These are phyloP conservation scores for Paraphoma chrysanthemicola DNA, from an alignment of 2,329 filamentous ascomycete genomes.

Conservation along the genomic window DNA sequence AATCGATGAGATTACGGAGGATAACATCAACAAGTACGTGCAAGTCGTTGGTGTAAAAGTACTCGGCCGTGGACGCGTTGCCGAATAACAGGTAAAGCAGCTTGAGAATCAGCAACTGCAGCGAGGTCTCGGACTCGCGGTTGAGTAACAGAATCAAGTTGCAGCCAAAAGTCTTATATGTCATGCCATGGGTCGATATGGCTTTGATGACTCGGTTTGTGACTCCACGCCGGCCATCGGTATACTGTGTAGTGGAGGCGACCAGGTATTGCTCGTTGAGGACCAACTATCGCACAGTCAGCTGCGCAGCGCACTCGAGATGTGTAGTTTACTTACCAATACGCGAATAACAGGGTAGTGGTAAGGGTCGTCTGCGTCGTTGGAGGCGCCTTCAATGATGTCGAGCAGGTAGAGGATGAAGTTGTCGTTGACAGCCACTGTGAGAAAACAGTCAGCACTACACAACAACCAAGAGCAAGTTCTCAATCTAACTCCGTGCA, in stretches of 20 bases:
- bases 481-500: slow-evolving; percentile 4
- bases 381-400: slow-evolving; percentile 85
- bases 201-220: slow-evolving; percentile 96
- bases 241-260: slow-evolving; percentile 54
- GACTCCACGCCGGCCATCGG: slow-evolving; percentile 59
- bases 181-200: slow-evolving; percentile 78
- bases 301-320: neutral
- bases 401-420: slow-evolving; percentile 86
- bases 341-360: slow-evolving; percentile 95
- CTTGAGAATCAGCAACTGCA: slow-evolving; percentile 96
- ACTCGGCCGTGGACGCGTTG: slow-evolving; percentile 89
- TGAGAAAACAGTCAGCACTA: neutral
- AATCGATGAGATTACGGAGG: slow-evolving; percentile 92
- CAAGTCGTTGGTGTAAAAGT: slow-evolving; percentile 98
- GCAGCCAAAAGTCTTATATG: slow-evolving; percentile 94
- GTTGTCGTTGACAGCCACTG: slow-evolving; percentile 70
- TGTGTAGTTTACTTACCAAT: slow-evolving; percentile 65
- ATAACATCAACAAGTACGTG: slow-evolving; percentile 95
- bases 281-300: slow-evolving; percentile 69
- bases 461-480: neutral
- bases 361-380: slow-evolving; percentile 90
- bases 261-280: slow-evolving; percentile 99
- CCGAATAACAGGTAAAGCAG: slow-evolving; percentile 95
- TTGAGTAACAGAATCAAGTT: slow-evolving; percentile 96
- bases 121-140: slow-evolving; percentile 88